Evolutionary conservation across 305 asterid genomes (phyloP), one percentile per base, ranked within the genome.

Genomic region (Fraxinus platypoda): DNA sequence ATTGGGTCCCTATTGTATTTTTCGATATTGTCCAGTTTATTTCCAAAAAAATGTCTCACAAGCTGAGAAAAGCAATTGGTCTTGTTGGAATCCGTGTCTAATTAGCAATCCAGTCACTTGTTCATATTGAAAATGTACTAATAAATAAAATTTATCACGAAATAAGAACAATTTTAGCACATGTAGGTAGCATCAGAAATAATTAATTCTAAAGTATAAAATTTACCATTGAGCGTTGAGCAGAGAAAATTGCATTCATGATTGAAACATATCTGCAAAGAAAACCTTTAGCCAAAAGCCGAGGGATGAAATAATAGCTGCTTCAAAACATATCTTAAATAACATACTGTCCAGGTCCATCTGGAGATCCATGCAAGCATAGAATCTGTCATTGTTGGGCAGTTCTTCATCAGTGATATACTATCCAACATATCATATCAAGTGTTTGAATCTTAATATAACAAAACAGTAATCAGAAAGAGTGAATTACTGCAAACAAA

Each of bases 301-400:
- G 62, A 33, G 5, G 46, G 57, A 80, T 43, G 81, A 64, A 81
- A 68, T 25, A 64, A 66, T 52, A 62, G 77, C 64, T 83, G 80
- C 76, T 76, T 31, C 26, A 66, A 81, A 21, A 75, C 2, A 57
- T 12, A 78, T 72, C 70, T 46, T 73, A 83, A 80, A 57, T 66
- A 78, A 89, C 98, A 68, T 91, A 95, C 97, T 94, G 97, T 82
- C 97, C 96, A 75, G 99, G 97, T 59, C 97, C 99, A 86, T 95
- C 98, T 64, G 93, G 97, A 74, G 99, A 95, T 91, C 99, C 99
- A 87, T 95, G 99, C 85, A 95, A 83, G 91, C 98, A 95, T 83
- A 94, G 78, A 84, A 95, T 91, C 99, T 95, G 98, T 83, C 86
- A 92, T 81, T 64, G 78, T 84, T 76, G 83, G 57, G 78, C 81